A percentile compares a stretch with the other conserved stretches of the same genome.
phyloP scores from a whole-genome alignment of 2,329 filamentous ascomycete species.

The Sporothrix pallida region DNA sequence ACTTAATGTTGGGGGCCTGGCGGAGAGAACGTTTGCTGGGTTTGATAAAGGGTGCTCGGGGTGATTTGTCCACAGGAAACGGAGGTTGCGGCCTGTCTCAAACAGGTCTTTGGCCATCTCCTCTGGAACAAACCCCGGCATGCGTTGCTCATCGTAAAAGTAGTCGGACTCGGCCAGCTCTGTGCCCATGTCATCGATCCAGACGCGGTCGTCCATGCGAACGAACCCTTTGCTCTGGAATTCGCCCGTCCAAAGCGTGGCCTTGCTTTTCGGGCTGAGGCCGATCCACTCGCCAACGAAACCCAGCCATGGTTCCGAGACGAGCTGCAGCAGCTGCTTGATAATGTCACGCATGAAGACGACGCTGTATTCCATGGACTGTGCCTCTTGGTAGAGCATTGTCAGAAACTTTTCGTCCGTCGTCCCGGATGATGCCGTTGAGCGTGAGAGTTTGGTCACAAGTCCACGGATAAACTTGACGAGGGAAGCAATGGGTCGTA shows the following conservation, averaged over 20 bases:
- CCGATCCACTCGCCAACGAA: constrained; percentile 76
- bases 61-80: constrained; percentile 73
- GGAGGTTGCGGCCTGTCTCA: constrained; percentile 77
- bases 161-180: constrained; percentile 65
- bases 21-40: constrained; percentile 52
- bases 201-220: constrained; percentile 60
- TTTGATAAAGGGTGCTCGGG: constrained; percentile 71
- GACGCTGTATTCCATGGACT: constrained; percentile 67
- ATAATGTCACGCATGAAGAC: constrained; percentile 67
- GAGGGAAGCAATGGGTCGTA: constrained; percentile 55
- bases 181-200: constrained; percentile 64
- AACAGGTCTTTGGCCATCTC: constrained; percentile 77
- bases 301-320: constrained; percentile 46
- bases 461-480: constrained; percentile 59
- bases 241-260: constrained; percentile 34
- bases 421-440: constrained; percentile 39
- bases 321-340: constrained; percentile 63
- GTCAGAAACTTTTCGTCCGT: constrained; percentile 68
- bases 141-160: constrained; percentile 65
- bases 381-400: constrained; percentile 65
- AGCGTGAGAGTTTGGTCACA: constrained; percentile 52
- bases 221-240: constrained; percentile 62
- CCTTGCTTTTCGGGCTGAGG: constrained; percentile 60
- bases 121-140: constrained; percentile 73
- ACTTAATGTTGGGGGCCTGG: constrained; percentile 61